Evolutionary conservation across 1,284 basidiomycete species (phyloP).

Genomic region (Mycena sp.): DNA sequence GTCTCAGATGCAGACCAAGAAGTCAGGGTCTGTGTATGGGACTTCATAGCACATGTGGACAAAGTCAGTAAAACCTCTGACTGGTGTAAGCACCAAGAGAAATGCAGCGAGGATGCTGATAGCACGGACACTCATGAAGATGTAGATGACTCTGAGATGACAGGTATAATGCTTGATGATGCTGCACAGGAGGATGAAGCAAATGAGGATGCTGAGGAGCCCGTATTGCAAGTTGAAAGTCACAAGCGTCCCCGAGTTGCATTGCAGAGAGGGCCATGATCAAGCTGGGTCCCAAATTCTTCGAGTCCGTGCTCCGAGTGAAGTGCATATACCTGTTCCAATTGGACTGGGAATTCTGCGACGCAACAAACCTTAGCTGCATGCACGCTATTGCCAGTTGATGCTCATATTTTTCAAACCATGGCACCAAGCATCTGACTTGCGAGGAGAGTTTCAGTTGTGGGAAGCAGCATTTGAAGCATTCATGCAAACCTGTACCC

Average conservation of each 20-base stretch:
- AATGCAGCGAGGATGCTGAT: background rate
- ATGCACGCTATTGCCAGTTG: conserved; percentile 30
- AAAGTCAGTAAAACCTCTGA: conserved; percentile 28
- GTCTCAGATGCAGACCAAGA: conserved; percentile 16
- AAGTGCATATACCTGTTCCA: conserved; percentile 34
- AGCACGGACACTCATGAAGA: too few species aligned
- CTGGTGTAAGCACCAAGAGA: background rate
- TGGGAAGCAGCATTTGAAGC: conserved; percentile 5
- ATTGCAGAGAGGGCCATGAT: background rate
- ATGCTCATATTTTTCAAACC: conserved; percentile 46
- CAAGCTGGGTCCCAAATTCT: background rate
- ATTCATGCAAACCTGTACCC: background rate
- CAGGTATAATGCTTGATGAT: background rate
- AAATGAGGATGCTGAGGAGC: background rate
- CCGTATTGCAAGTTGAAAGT: background rate
- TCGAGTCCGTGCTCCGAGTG: background rate
- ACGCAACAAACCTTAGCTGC: conserved; percentile 26
- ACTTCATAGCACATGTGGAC: conserved; percentile 38
- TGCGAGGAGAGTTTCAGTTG: conserved; percentile 19
- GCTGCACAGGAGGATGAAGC: background rate
- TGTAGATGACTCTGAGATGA: background rate
- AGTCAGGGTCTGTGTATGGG: conserved; percentile 41
- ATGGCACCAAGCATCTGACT: conserved; percentile 37
- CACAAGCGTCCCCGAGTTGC: background rate
- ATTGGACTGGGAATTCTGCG: conserved; percentile 42